Conservation (phyloP, 164 flowering plant genomes). For the Sextonia rubra region DNA sequence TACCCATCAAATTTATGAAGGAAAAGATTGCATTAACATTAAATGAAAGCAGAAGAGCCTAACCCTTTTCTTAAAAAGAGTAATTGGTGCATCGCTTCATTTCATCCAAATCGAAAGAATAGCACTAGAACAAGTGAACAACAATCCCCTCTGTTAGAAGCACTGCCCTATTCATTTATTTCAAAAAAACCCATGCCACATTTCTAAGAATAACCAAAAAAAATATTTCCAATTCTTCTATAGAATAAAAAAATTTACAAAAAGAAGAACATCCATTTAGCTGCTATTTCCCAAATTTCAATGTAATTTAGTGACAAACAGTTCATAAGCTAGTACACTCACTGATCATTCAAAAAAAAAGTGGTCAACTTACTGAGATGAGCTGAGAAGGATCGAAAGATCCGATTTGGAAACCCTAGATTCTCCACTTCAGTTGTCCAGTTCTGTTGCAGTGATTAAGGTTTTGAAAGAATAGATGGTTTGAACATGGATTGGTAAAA, state of each 20-base stretch:
- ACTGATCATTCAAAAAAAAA: no score
- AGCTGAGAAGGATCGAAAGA: neutral
- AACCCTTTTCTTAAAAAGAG: no score
- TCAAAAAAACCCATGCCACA: neutral
- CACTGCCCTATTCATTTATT: neutral
- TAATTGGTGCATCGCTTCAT: neutral
- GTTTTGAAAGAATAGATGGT: constrained; percentile 3
- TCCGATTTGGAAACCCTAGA: neutral
- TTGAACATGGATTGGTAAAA: neutral
- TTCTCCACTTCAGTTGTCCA: neutral
- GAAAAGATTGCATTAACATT: no score
- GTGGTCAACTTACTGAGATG: neutral
- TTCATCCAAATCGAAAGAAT: neutral
- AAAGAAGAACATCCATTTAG: neutral
- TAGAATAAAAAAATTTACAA: neutral
- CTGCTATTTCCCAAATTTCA: neutral
- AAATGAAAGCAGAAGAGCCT: no score
- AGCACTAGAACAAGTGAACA: neutral
- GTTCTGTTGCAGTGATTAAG: neutral
- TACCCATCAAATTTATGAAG: no score
- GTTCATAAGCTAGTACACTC: neutral
- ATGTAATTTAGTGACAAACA: neutral
- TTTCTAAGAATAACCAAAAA: neutral
- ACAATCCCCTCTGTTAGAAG: neutral
- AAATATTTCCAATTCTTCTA: neutral